Evolutionary conservation across 495 filamentous ascomycete genomes (phyloP), one percentile per base, ranked within the genome.

Genomic region (Margaritispora aquatica): DNA sequence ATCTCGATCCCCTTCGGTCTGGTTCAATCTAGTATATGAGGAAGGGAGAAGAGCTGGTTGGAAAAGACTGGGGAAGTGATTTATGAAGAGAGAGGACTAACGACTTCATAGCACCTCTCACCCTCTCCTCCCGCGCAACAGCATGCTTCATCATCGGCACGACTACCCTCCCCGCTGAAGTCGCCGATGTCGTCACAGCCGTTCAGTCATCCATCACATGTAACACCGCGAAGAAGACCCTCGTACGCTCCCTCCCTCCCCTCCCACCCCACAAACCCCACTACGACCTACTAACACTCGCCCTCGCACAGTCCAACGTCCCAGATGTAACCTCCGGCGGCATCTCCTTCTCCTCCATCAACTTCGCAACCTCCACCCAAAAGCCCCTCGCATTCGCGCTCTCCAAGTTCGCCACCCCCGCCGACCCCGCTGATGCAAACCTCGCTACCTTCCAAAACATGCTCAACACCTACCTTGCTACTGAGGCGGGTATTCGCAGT

Each of bases 101-200:
- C n/a, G n/a, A n/a, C n/a, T n/a, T 21, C 26, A 26, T 15, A 51
- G 19, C 53, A 20, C 52, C 38, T 38, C 44, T 47, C 20, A 34
- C 29, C 29, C 26, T 47, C 38, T n/a, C 10, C 21, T 7, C 27
- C 22, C 54, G 50, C 47, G 61, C 55, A 54, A 51, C 26, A 19
- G 46, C 74, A 22, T 80, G 77, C 69, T 80, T 77, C 69, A 51
- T 80, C 5, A 62, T 80, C 59, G 77, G 77, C 26, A 66, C 53
- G 54, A 46, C 60, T n/a, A 63, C 66, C 8, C 70, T 78, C 1
- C 75, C 76, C 5, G 27, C 61, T 1, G 72, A 75, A 50, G 63
- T 66, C 21, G 66, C 68, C 62, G 47, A 63, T 15, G 76, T 70
- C 24, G 64, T 53, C 17, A 26, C n/a, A n/a, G n/a, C 22, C 31